Evolutionary conservation across 805 yeast genomes (phyloP), one percentile per base, ranked within the genome.

Genomic region (Saccharomycopsis fibuligera): DNA sequence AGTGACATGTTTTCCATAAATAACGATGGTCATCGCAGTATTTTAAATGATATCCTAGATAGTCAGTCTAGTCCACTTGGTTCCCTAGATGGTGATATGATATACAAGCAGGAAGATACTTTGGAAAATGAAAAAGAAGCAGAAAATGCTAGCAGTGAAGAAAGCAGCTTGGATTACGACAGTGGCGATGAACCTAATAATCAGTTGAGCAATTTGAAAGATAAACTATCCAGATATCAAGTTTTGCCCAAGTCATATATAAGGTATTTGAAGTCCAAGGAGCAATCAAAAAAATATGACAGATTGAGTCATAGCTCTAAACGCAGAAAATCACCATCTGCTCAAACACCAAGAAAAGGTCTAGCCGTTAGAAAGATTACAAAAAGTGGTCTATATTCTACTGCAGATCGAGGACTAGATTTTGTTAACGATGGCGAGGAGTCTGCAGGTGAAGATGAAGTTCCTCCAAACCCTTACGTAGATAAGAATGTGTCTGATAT

Each of bases 171-270:
- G 19, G 16, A 16, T 12, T 21, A 19, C 10, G 31, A 41, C 10
- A 29, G 22, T 17, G 46, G 9, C 2, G 30, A 36, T 29, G 36
- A 33, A n/a, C 14, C 9, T 17, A 24, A 36, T 9, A 39, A 46
- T 5, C 35, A 30, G 23, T 31, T 31, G 22, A 25, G 25, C n/a
- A 23, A 22, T 33, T 31, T 42, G 21, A 37, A 40, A 41, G 39
- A 40, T 33, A 51, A 47, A 35, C 23, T 51, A n/a, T 36, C 50
- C 23, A 51, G 33, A 33, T 44, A 39, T 5, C 48, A 44, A 12
- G 54, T 48, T n/a, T 31, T 51, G 14, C 54, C 54, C 2, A 43
- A 33, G 25, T 51, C 54, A 14, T 51, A 51, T 33, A 25, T 47
- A 17, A 41, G 54, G 21, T 21, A 24, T n/a, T 33, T 45, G 41